phyloP scores from a whole-genome alignment of 2,329 filamentous ascomycete species.

The Rhinocladiella similis region DNA sequence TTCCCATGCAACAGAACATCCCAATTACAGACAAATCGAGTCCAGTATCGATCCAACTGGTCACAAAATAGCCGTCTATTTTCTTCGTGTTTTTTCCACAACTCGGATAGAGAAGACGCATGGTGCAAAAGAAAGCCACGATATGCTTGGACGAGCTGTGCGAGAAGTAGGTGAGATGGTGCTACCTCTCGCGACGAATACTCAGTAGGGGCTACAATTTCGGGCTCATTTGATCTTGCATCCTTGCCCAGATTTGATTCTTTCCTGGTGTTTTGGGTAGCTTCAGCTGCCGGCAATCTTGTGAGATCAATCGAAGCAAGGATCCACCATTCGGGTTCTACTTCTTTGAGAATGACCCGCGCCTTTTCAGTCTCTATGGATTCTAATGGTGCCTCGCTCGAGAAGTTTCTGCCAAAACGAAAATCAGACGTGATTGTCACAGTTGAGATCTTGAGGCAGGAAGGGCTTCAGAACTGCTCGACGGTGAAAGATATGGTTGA shows the following conservation, averaged over 20 bases:
- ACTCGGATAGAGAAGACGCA: constrained; percentile 67
- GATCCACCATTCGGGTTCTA: constrained; percentile 95
- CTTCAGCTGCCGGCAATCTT: constrained; percentile 57
- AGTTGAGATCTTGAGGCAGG: neutral
- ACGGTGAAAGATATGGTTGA: neutral
- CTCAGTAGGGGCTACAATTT: constrained; percentile 57
- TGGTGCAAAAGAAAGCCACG: constrained; percentile 86
- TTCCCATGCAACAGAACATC: constrained; percentile 89
- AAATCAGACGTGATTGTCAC: neutral
- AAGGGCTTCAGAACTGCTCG: neutral
- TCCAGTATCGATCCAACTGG: constrained; percentile 80
- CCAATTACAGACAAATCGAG: constrained; percentile 67
- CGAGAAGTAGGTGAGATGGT: constrained; percentile 72
- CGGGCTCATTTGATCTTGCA: constrained; percentile 18
- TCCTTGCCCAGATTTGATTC: constrained; percentile 33
- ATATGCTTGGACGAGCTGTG: constrained; percentile 81
- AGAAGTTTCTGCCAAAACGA: constrained; percentile 66
- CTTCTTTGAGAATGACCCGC: constrained; percentile 78
- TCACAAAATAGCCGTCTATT: constrained; percentile 69
- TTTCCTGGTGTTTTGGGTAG: constrained; percentile 42
- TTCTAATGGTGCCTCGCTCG: constrained; percentile 73
- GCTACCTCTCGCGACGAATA: constrained; percentile 91
- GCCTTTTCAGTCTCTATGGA: constrained; percentile 89
- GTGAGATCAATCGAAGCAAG: constrained; percentile 86
- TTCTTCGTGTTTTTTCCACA: constrained; percentile 60